These are phyloP conservation scores for Irpex lacteus DNA, from an alignment of 1,284 basidiomycete species.

Conservation along the genomic window DNA sequence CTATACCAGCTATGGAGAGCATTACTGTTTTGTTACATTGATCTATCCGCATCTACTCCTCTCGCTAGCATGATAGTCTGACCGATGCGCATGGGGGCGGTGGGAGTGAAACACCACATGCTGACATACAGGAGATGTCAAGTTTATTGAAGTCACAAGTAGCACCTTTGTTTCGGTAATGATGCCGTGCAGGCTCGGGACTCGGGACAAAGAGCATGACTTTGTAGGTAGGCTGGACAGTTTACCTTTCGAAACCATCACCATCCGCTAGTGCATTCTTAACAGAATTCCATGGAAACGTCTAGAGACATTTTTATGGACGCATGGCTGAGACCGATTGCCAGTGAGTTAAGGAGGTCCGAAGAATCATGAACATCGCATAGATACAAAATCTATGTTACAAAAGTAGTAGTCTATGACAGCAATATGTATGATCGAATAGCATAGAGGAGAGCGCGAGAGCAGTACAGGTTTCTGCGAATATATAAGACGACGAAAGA, in stretches of 20 bases:
- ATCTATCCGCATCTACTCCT: background rate
- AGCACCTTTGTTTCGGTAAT: background rate
- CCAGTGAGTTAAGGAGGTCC: background rate
- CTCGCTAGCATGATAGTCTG: background rate
- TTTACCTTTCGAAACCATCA: background rate
- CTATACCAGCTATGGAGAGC: background rate
- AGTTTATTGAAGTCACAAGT: background rate
- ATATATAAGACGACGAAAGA: background rate
- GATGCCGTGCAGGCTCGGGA: background rate
- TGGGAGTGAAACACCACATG: background rate
- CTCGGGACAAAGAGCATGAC: background rate
- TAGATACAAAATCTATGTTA: background rate
- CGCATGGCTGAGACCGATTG: too few species aligned
- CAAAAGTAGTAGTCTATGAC: background rate
- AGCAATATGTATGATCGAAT: background rate
- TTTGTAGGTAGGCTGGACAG: background rate
- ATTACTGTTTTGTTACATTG: constrained; percentile 1
- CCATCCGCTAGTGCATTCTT: background rate
- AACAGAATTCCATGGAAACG: background rate
- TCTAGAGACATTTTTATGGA: too few species aligned
- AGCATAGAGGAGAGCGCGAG: background rate
- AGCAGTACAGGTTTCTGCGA: background rate
- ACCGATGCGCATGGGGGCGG: background rate
- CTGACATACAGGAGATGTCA: background rate
- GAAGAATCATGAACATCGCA: background rate